phyloP scores from a whole-genome alignment of 805 yeast genomes.

The Candida multigemmis region DNA sequence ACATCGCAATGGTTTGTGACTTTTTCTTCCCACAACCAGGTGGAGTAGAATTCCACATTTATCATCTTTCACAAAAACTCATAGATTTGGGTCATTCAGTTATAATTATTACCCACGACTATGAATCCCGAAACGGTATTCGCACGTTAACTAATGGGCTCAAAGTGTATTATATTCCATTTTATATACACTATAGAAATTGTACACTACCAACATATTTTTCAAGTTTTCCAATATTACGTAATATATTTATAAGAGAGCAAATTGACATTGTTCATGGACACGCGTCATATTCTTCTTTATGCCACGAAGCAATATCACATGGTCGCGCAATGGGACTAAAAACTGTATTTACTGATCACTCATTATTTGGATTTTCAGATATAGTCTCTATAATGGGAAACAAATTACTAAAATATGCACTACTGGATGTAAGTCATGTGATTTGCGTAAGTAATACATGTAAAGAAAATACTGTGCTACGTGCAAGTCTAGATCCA shows the following conservation, averaged over 20 bases:
- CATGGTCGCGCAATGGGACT: slow-evolving; percentile 92
- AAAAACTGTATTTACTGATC: slow-evolving; percentile 89
- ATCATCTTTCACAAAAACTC: slow-evolving; percentile 79
- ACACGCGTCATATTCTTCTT: slow-evolving; percentile 80
- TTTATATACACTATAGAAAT: slow-evolving; percentile 69
- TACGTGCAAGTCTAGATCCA: slow-evolving; percentile 80
- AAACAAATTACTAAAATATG: slow-evolving; percentile 76
- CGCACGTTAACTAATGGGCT: slow-evolving; percentile 81
- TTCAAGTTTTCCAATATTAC: slow-evolving; percentile 72
- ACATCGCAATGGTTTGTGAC: slow-evolving; percentile 74
- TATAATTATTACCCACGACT: slow-evolving; percentile 80
- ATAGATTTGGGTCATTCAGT: slow-evolving; percentile 80
- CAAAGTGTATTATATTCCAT: slow-evolving; percentile 88
- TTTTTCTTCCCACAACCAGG: slow-evolving; percentile 98
- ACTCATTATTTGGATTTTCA: slow-evolving; percentile 90
- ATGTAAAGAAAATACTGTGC: slow-evolving; percentile 90
- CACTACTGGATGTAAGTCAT: slow-evolving; percentile 80
- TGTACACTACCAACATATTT: slow-evolving; percentile 86
- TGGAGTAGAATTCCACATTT: slow-evolving; percentile 93
- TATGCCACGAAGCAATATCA: slow-evolving; percentile 86
- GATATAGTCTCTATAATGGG: slow-evolving; percentile 77
- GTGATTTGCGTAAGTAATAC: slow-evolving; percentile 96
- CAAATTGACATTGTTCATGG: slow-evolving; percentile 86
- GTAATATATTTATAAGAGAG: slow-evolving; percentile 84
- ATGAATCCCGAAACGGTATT: slow-evolving; percentile 75